Evolutionary conservation across 2,329 filamentous ascomycete species (phyloP), one percentile per base, ranked within the genome.

Genomic region (Aspergillus fischeri): DNA sequence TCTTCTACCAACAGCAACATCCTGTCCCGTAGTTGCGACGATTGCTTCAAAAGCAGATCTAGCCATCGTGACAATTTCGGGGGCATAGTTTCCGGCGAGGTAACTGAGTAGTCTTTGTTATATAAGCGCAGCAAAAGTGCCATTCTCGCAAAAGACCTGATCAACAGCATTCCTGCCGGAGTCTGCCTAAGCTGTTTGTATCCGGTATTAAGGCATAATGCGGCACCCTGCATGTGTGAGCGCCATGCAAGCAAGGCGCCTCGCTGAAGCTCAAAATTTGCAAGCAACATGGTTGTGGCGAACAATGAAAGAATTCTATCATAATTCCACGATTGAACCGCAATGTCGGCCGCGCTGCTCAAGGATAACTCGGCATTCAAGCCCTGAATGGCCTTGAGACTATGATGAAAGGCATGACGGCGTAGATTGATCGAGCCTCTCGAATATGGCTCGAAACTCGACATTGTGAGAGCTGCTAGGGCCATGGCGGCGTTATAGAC

Each of bases 181-280:
- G 38, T 58, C 24, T 58, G 29, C 50, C 51, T 35, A 17, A 62
- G 49, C 5, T 52, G 24, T 27, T 44, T 49, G 44, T 61, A 49
- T 24, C 49, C 51, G 29, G 50, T 45, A 25, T 49, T 55, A n/a
- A 62, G 55, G 32, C 51, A 55, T n/a, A 42, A 42, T 24, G 55
- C 59, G 3, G 60, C 59, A 10, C 55, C 60, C 7, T 49, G 52
- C 53, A 61, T 60, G 21, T 61, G 60, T 5, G 57, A 59, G n/a
- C 48, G 47, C 60, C 60, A 61, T 6, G 51, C 49, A 7, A 59
- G 48, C 10, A 61, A 44, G 21, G 29, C 60, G 10, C 58, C 55
- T 35, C 57, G 53, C 41, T 57, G 57, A 47, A 61, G 57, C 35
- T 61, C 60, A 35, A 60, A 61, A 38, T 61, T 61, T 21, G 60